phyloP scores from a whole-genome alignment of 768 basidiomycete genomes.

The Trametes sanguinea region DNA sequence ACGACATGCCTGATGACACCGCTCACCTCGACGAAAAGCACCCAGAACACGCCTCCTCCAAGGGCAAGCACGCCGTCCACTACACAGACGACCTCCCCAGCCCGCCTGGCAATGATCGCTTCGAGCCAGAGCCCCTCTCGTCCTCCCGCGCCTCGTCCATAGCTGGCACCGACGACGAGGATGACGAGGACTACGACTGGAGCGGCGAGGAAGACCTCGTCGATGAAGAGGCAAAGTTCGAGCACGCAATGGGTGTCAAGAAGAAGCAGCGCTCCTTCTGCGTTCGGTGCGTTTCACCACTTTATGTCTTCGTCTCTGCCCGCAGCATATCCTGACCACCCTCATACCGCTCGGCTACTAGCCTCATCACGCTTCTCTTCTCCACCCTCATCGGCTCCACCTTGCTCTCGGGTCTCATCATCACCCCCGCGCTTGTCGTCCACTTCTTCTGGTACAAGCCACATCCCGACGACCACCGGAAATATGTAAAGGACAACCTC shows the following conservation, averaged over 20 bases:
- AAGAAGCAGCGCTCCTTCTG: constrained; percentile 51
- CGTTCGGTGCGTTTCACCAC: constrained; percentile 46
- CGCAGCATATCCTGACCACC: constrained; percentile 1
- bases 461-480: constrained; percentile 54
- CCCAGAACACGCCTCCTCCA: constrained; percentile 20
- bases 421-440: constrained; percentile 61
- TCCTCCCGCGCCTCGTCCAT: constrained; percentile 45
- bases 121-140: constrained; percentile 27
- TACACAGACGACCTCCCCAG: constrained; percentile 47
- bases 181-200: constrained; percentile 70
- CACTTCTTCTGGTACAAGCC: constrained; percentile 73
- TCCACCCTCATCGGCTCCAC: constrained; percentile 75
- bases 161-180: constrained; percentile 58
- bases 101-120: constrained; percentile 24
- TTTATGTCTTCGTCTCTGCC: background rate
- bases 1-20: constrained; percentile 27
- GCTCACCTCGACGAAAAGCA: constrained; percentile 22
- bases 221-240: constrained; percentile 69
- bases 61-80: constrained; percentile 49
- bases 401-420: constrained; percentile 61
- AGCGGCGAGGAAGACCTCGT: constrained; percentile 75
- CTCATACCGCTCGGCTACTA: constrained; percentile 38
- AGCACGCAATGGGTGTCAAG: constrained; percentile 56
- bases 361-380: constrained; percentile 62
- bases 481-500: constrained; percentile 63